Evolutionary conservation across 1,139 yeast species (phyloP).

Genomic region (Geotrichum siamense): DNA sequence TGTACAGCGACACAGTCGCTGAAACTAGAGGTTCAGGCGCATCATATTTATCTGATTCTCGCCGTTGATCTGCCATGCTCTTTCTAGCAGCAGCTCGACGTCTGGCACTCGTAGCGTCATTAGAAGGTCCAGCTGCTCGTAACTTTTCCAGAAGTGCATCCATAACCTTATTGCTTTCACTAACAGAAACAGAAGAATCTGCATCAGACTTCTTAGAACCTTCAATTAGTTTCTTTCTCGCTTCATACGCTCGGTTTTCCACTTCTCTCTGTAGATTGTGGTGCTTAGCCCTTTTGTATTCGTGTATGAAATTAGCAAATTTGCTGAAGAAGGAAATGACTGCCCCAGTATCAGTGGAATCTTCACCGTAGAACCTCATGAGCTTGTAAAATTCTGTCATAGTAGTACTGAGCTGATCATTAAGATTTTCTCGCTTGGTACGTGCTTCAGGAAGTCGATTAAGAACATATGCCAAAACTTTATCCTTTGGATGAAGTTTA

Average conservation of each 20-base stretch:
- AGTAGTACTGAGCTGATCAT: constrained; percentile 50
- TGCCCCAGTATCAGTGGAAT: constrained; percentile 52
- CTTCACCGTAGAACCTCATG: constrained; percentile 82
- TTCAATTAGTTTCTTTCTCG: constrained; percentile 59
- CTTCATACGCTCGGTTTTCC: constrained; percentile 67
- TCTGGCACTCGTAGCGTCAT: constrained; percentile 74
- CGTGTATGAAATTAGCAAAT: constrained; percentile 64
- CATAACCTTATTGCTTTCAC: constrained; percentile 44
- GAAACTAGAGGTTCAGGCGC: not conserved
- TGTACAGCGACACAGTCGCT: not conserved
- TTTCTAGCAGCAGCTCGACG: constrained; percentile 68
- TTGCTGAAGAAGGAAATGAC: constrained; percentile 63
- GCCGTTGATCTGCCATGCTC: constrained; percentile 28
- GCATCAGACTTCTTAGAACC: constrained; percentile 32
- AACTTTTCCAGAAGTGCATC: constrained; percentile 65
- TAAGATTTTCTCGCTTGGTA: constrained; percentile 50
- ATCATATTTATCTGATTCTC: constrained; percentile 9
- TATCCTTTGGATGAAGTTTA: constrained; percentile 72
- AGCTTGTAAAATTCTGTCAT: constrained; percentile 49
- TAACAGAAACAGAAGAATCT: constrained; percentile 20
- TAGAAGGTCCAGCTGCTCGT: constrained; percentile 64
- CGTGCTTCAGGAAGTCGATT: constrained; percentile 54
- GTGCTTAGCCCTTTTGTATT: constrained; percentile 66
- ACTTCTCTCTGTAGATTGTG: constrained; percentile 79
- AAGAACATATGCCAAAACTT: constrained; percentile 48